Evolutionary conservation across 305 asterid species (phyloP).

Genomic region (Fraxinus angustifolia): DNA sequence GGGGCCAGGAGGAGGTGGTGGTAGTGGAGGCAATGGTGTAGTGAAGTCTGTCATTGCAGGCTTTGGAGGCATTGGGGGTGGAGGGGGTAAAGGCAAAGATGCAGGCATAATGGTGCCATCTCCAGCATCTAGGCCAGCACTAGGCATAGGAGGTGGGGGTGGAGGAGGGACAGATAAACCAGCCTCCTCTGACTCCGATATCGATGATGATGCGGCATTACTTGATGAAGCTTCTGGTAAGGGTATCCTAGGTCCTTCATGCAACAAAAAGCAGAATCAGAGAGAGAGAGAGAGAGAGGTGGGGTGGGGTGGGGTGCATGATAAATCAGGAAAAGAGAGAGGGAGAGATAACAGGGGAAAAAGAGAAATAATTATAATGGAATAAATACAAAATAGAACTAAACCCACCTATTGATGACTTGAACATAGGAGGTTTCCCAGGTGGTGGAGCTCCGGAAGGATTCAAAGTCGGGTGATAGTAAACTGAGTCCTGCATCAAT

Average conservation of each 20-base stretch:
- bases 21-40: conserved; percentile 57
- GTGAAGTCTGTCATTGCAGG: conserved; percentile 45
- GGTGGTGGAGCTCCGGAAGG: conserved; percentile 99
- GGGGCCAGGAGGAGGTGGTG: conserved; percentile 89
- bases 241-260: conserved; percentile 90
- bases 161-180: conserved; percentile 47
- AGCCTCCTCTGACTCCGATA: conserved; percentile 58
- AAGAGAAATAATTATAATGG: not conserved
- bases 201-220: conserved; percentile 67
- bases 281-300: not conserved
- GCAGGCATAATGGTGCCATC: conserved; percentile 50
- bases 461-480: conserved; percentile 94
- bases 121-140: conserved; percentile 52
- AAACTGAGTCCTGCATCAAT: conserved; percentile 86
- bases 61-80: conserved; percentile 83
- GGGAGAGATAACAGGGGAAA: not conserved
- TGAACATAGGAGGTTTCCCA: conserved; percentile 97
- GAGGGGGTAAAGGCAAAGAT: conserved; percentile 83
- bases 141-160: conserved; percentile 65
- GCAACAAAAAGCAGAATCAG: conserved; percentile 17
- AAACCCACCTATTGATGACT: conserved; percentile 75
- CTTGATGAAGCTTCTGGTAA: conserved; percentile 67
- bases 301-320: not conserved
- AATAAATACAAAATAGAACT: conserved; percentile 3
- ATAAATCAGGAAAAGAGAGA: not conserved